Conservation (phyloP, 2,329 filamentous ascomycete species). For the Fusarium mexicanum region DNA sequence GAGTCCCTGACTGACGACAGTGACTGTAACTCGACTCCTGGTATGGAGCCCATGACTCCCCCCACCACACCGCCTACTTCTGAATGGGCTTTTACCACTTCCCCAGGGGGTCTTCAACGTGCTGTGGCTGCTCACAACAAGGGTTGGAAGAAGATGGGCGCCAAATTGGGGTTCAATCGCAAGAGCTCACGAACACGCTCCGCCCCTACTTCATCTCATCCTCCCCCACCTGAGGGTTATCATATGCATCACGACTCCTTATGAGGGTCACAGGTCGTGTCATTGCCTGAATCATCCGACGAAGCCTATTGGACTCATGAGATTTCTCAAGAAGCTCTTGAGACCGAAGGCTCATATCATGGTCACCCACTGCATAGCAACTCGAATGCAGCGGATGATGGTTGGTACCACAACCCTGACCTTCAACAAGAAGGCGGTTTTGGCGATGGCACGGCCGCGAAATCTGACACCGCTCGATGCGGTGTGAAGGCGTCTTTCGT, state of each 20-base stretch:
- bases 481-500: conserved; percentile 32
- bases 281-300: conserved; percentile 53
- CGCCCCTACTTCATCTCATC: conserved; percentile 56
- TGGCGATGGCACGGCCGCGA: conserved; percentile 61
- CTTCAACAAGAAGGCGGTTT: conserved; percentile 44
- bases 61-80: conserved; percentile 76
- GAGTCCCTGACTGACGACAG: conserved; percentile 72
- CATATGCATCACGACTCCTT: conserved; percentile 53
- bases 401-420: conserved; percentile 32
- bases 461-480: conserved; percentile 44
- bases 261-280: conserved; percentile 69
- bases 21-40: conserved; percentile 65
- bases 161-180: conserved; percentile 67
- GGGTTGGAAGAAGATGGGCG: conserved; percentile 72
- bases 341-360: conserved; percentile 59
- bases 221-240: conserved; percentile 49
- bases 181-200: conserved; percentile 59
- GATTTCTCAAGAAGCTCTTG: conserved; percentile 22
- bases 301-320: conserved; percentile 35
- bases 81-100: conserved; percentile 62
- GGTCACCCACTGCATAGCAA: conserved; percentile 52
- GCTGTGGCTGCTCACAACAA: conserved; percentile 65
- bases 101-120: conserved; percentile 63
- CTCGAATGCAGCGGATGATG: conserved; percentile 27
- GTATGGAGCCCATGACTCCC: conserved; percentile 75